Conservation (phyloP, 176 grass and related monocot genomes). For the Echinochloa phyllopogon region DNA sequence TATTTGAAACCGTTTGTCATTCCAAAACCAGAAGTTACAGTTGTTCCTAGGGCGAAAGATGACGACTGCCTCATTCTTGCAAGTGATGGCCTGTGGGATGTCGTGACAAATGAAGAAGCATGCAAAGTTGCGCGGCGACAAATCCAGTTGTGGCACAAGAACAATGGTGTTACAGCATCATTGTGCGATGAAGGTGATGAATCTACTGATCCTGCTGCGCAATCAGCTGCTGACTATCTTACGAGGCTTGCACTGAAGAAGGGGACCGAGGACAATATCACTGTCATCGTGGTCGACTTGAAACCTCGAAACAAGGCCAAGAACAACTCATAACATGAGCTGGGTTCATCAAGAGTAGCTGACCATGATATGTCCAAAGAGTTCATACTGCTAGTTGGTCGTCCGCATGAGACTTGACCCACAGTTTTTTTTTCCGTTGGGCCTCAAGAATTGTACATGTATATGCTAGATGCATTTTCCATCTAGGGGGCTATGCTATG, state of each 20-base stretch:
- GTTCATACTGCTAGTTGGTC: constrained; percentile 36
- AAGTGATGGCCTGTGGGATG: constrained; percentile 88
- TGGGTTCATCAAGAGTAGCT: constrained; percentile 28
- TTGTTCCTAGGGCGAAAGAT: constrained; percentile 76
- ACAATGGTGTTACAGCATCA: constrained; percentile 49
- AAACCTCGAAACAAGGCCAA: constrained; percentile 79
- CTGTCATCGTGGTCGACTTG: constrained; percentile 80
- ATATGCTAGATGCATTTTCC: constrained; percentile 49
- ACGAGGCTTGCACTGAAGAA: constrained; percentile 76
- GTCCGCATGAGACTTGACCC: constrained; percentile 47
- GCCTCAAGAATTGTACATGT: constrained; percentile 71
- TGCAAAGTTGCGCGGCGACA: constrained; percentile 72
- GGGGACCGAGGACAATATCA: constrained; percentile 83
- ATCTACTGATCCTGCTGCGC: constrained; percentile 71
- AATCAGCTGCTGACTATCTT: constrained; percentile 73
- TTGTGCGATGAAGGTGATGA: constrained; percentile 41
- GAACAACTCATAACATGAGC: constrained; percentile 53
- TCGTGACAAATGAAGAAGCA: constrained; percentile 80
- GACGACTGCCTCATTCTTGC: constrained; percentile 87
- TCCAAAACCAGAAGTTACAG: constrained; percentile 71
- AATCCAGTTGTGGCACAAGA: constrained; percentile 91
- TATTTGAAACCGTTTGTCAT: constrained; percentile 85
- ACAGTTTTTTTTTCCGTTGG: constrained; percentile 52
- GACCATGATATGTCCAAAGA: constrained; percentile 23
- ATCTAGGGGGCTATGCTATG: constrained; percentile 23